Evolutionary conservation across 2,329 filamentous ascomycete genomes (phyloP).

Genomic region (Phyllosticta citribraziliensis): DNA sequence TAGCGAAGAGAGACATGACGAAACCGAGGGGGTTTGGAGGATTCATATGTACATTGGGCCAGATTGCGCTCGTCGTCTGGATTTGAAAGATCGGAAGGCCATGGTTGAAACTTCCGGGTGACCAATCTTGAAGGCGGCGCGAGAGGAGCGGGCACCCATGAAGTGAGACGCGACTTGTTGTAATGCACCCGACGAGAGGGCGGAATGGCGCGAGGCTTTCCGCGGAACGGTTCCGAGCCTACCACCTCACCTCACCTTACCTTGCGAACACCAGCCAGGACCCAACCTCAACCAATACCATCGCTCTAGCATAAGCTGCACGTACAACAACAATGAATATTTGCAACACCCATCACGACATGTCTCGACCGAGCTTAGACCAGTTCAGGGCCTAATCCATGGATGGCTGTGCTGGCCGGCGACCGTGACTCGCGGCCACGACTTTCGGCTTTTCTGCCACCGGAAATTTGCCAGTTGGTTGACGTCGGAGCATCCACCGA

Average conservation of each 20-base stretch:
- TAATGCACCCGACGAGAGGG: not conserved
- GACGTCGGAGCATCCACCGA: not conserved
- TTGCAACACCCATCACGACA: not conserved
- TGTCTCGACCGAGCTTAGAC: not conserved
- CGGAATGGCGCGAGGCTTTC: not conserved
- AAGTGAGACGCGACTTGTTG: not conserved
- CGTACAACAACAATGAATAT: not conserved
- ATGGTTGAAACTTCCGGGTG: not conserved
- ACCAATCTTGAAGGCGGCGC: not conserved
- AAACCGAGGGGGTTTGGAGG: not conserved
- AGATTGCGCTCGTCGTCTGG: not conserved
- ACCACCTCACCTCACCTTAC: too few species aligned
- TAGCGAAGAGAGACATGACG: slow-evolving; percentile 4
- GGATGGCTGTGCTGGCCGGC: not conserved
- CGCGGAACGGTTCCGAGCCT: too few species aligned
- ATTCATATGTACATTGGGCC: not conserved
- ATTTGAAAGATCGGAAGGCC: not conserved
- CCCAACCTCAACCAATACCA: too few species aligned
- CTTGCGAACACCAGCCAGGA: too few species aligned
- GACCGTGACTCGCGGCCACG: not conserved
- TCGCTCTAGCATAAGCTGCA: too few species aligned
- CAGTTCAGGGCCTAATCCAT: too few species aligned
- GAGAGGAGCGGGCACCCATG: not conserved
- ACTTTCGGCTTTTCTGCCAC: not conserved
- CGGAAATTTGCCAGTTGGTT: not conserved